phyloP scores from a whole-genome alignment of 441 rosid species.

The Breynia disticha region DNA sequence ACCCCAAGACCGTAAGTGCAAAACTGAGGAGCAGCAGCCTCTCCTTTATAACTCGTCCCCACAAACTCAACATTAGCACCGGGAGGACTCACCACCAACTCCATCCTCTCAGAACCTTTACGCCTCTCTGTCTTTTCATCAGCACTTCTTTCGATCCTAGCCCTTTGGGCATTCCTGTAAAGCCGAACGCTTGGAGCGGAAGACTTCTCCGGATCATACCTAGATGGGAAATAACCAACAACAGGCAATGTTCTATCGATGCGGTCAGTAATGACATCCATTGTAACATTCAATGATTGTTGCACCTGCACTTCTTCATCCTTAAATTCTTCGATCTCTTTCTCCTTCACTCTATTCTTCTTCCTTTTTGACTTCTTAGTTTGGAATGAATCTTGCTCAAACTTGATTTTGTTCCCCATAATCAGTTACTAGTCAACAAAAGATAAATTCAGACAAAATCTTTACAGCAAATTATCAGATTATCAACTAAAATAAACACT shows the following conservation, averaged over 20 bases:
- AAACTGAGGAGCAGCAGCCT: slow-evolving; percentile 49
- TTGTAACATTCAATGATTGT: slow-evolving; percentile 14
- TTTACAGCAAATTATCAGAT: too few species aligned
- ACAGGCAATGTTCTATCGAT: slow-evolving; percentile 45
- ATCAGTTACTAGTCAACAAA: too few species aligned
- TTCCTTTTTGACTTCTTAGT: slow-evolving; percentile 26
- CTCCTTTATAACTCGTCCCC: slow-evolving; percentile 57
- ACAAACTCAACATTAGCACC: slow-evolving; percentile 54
- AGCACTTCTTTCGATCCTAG: slow-evolving; percentile 16
- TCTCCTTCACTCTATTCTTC: slow-evolving; percentile 21
- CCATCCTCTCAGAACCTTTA: slow-evolving; percentile 33
- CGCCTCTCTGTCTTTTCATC: slow-evolving; percentile 20
- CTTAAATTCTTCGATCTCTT: slow-evolving; percentile 4
- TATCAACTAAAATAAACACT: too few species aligned
- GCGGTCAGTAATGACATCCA: slow-evolving; percentile 32
- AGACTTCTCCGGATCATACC: slow-evolving; percentile 34
- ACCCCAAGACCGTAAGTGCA: slow-evolving; percentile 64
- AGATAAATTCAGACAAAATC: too few species aligned
- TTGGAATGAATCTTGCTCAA: slow-evolving; percentile 8
- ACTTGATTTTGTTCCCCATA: too few species aligned
- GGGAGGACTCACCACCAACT: slow-evolving; percentile 62
- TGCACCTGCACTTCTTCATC: slow-evolving; percentile 9
- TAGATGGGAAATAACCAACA: slow-evolving; percentile 72
- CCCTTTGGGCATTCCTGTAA: slow-evolving; percentile 34
- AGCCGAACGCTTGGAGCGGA: slow-evolving; percentile 30